These are phyloP conservation scores for Euphorbia pulcherrima DNA, from an alignment of 345 rosid genomes.

Conservation along the genomic window DNA sequence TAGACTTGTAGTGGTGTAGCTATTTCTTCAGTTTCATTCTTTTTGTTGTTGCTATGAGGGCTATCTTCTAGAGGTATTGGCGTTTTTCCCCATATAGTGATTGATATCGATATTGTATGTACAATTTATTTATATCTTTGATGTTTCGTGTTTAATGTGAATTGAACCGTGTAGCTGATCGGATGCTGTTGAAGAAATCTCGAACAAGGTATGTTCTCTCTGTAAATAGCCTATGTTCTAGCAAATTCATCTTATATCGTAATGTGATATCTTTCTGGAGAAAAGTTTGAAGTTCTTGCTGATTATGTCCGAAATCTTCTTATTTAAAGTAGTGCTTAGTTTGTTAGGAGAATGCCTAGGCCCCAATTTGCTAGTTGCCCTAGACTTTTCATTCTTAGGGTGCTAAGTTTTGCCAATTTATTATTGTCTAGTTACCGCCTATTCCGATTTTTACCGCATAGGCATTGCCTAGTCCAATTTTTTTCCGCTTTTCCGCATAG, in stretches of 20 bases:
- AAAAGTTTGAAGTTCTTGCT: neutral
- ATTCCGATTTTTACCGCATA: too few relatives aligned
- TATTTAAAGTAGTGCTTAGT: neutral
- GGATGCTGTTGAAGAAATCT: neutral
- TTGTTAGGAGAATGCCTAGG: neutral
- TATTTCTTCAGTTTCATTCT: neutral
- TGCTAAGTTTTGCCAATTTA: too few relatives aligned
- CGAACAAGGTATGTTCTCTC: conserved; percentile 1
- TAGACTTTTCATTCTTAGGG: too few relatives aligned
- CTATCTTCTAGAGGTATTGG: neutral
- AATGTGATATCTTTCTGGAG: neutral
- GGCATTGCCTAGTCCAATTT: too few relatives aligned
- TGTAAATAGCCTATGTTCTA: neutral
- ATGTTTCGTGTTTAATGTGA: neutral
- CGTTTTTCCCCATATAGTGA: neutral
- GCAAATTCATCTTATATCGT: neutral
- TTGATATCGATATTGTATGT: neutral
- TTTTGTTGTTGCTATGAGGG: neutral
- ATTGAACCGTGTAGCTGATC: neutral
- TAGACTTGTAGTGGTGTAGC: neutral
- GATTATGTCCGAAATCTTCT: neutral
- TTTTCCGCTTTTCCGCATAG: too few relatives aligned
- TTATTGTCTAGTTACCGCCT: too few relatives aligned
- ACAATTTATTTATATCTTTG: neutral
- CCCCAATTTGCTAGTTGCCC: too few relatives aligned